Evolutionary conservation across 345 rosid genomes (phyloP).

Genomic region (Melastoma malabathricum): DNA sequence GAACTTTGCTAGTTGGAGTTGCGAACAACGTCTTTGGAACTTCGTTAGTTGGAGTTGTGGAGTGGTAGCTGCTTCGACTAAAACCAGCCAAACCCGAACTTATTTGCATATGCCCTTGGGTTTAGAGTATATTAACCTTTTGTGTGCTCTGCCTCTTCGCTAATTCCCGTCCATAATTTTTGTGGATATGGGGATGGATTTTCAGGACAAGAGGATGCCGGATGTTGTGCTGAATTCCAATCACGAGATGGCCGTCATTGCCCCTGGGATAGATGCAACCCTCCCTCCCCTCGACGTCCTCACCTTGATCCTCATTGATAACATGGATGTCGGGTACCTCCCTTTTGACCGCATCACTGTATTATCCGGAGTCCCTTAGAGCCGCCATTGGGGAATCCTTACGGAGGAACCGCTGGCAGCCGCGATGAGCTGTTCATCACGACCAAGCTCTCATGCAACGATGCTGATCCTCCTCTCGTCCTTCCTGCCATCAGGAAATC

Average conservation of each 20-base stretch:
- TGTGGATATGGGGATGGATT: too few relatives aligned
- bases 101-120: too few relatives aligned
- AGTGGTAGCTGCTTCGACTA: too few relatives aligned
- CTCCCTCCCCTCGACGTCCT: conserved; percentile 11
- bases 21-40: too few relatives aligned
- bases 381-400: conserved; percentile 41
- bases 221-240: conserved; percentile 14
- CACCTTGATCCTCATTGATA: conserved; percentile 16
- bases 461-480: conserved; percentile 41
- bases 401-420: conserved; percentile 19
- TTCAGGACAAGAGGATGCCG: conserved; percentile 4
- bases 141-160: too few relatives aligned
- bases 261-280: conserved; percentile 25
- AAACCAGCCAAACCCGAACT: too few relatives aligned
- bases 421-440: conserved; percentile 48
- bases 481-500: conserved; percentile 30
- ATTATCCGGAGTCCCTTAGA: conserved; percentile 42
- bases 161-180: too few relatives aligned
- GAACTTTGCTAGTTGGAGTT: too few relatives aligned
- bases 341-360: conserved; percentile 56
- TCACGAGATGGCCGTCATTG: conserved; percentile 24
- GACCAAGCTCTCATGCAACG: conserved; percentile 40
- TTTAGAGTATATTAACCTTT: too few relatives aligned
- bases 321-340: conserved; percentile 40
- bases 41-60: too few relatives aligned